Percentiles rank a stretch among this genome's conserved stretches.
These are phyloP conservation scores for Apiospora sp. DNA, from an alignment of 2,329 filamentous ascomycete genomes.

Conservation along the genomic window DNA sequence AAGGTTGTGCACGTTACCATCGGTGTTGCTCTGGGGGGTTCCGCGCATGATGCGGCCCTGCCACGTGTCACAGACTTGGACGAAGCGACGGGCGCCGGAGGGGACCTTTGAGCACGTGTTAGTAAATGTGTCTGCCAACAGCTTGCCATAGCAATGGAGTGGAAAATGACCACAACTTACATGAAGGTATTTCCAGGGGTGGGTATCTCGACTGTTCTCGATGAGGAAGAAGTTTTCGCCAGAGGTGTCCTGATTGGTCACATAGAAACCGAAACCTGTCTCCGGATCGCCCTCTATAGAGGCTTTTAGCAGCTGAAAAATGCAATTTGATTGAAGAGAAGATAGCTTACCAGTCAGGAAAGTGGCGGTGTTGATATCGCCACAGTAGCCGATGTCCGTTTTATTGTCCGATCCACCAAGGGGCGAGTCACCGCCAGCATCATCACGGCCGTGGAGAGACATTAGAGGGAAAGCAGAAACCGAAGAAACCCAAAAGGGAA, in stretches of 20 bases:
- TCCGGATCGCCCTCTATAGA: conserved; percentile 28
- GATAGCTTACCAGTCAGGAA: not conserved
- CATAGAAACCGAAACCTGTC: conserved; percentile 35
- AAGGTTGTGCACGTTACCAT: conserved; percentile 34
- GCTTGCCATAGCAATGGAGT: not conserved
- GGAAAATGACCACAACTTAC: conserved; percentile 26
- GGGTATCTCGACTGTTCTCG: conserved; percentile 37
- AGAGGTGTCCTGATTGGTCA: conserved; percentile 36
- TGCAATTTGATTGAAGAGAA: not conserved
- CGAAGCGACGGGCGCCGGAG: conserved; percentile 33
- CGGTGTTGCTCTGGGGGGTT: conserved; percentile 32
- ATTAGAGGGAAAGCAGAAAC: not conserved
- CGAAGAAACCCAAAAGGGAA: not conserved
- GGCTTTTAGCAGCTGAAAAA: not conserved
- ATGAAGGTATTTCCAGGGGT: conserved; percentile 39
- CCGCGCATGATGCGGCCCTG: conserved; percentile 39
- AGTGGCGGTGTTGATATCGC: not conserved
- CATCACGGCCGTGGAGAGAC: not conserved
- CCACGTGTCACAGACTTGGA: conserved; percentile 38
- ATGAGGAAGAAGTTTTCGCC: conserved; percentile 37
- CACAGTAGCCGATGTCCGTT: not conserved
- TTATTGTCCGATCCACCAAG: not conserved
- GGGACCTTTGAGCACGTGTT: conserved; percentile 29
- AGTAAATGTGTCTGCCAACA: not conserved
- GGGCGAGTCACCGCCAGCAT: not conserved